Percentiles rank a stretch among this genome's conserved stretches.
These are phyloP conservation scores for Acer saccharum DNA, from an alignment of 345 rosid species.

Conservation along the genomic window DNA sequence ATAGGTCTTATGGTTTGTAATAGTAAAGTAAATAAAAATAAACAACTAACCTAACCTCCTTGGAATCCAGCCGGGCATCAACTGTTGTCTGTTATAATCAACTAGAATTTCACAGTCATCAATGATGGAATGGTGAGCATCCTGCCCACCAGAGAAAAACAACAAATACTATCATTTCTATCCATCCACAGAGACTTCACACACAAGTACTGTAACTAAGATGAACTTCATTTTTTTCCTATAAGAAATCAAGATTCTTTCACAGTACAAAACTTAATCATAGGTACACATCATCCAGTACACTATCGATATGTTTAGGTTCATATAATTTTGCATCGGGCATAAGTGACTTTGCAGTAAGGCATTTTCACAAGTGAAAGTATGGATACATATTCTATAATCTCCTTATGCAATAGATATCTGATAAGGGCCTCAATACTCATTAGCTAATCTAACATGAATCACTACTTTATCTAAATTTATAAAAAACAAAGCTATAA, in stretches of 20 bases:
- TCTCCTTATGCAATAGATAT: not conserved
- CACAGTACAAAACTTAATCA: not conserved
- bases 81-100: slow-evolving; percentile 81
- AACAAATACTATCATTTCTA: slow-evolving; percentile 3
- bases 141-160: slow-evolving; percentile 39
- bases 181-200: not conserved
- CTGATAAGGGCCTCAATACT: no score
- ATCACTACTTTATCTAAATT: not conserved
- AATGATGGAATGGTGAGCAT: slow-evolving; percentile 74
- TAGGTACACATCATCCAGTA: not conserved
- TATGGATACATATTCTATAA: not conserved
- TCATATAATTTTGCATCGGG: not conserved
- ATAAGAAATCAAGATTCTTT: not conserved
- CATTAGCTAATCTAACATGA: not conserved
- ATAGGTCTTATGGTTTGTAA: not conserved
- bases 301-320: not conserved
- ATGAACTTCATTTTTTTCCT: not conserved
- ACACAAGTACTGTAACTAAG: not conserved
- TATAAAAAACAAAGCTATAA: not conserved
- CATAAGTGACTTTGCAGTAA: not conserved
- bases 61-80: slow-evolving; percentile 99
- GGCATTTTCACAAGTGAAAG: not conserved
- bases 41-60: slow-evolving; percentile 81
- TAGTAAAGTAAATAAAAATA: not conserved
- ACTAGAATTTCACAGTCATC: slow-evolving; percentile 80